Percentiles rank a stretch among this genome's conserved stretches.
Conservation (phyloP, 192 early-diverging fungal species). For the Backusella macrospora region DNA sequence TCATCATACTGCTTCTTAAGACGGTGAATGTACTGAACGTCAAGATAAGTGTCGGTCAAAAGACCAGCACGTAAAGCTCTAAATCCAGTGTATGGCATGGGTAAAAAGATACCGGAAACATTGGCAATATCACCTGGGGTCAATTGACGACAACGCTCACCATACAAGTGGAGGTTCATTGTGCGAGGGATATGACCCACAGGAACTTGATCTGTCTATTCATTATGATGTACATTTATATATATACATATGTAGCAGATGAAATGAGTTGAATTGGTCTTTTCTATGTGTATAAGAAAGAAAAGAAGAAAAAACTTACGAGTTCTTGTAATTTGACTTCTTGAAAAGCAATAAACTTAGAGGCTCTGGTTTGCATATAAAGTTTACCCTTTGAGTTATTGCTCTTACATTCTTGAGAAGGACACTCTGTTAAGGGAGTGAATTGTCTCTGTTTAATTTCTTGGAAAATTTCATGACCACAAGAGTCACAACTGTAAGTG, state of each 20-base stretch:
- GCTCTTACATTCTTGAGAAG: conserved; percentile 74
- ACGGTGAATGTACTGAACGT: conserved; percentile 84
- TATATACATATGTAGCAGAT: conserved; percentile 22
- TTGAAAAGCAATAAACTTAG: conserved; percentile 93
- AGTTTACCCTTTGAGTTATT: conserved; percentile 84
- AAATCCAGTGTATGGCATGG: conserved; percentile 93
- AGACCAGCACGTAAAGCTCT: conserved; percentile 87
- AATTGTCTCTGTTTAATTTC: conserved; percentile 78
- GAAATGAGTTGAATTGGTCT: neutral
- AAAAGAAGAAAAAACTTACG: conserved; percentile 46
- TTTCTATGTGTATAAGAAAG: neutral
- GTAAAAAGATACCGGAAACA: conserved; percentile 87
- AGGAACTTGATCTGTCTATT: conserved; percentile 92
- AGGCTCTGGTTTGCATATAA: conserved; percentile 88
- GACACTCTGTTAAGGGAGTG: conserved; percentile 83
- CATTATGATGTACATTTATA: neutral
- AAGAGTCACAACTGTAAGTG: conserved; percentile 91
- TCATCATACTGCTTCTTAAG: conserved; percentile 92
- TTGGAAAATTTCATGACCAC: conserved; percentile 96
- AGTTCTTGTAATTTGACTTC: conserved; percentile 96
- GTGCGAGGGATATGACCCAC: conserved; percentile 97
- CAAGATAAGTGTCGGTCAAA: conserved; percentile 93
- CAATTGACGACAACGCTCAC: conserved; percentile 73
- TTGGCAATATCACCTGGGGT: conserved; percentile 89
- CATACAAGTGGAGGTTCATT: conserved; percentile 91